Evolutionary conservation across 2,329 filamentous ascomycete species (phyloP).

Genomic region (Rhynchosporium graminicola): DNA sequence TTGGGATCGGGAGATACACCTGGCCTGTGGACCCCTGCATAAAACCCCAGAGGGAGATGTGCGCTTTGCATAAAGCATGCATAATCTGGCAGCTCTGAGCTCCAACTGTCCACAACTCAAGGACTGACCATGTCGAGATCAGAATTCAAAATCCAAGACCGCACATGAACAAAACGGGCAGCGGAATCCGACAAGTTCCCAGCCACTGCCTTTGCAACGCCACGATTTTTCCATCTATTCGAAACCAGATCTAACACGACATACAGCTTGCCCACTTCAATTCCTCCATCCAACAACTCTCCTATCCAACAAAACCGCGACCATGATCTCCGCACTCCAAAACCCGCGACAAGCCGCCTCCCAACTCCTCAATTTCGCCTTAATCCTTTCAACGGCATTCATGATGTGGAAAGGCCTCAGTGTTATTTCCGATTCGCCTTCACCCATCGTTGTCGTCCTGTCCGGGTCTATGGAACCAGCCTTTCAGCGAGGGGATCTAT

Average conservation of each 20-base stretch:
- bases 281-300: background rate
- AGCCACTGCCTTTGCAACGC: too few species aligned
- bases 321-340: slow-evolving; percentile 57
- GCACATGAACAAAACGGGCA: background rate
- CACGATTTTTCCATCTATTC: too few species aligned
- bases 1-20: too few species aligned
- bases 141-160: background rate
- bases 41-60: background rate
- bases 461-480: slow-evolving; percentile 63
- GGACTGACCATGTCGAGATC: too few species aligned
- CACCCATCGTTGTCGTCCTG: slow-evolving; percentile 61
- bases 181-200: too few species aligned
- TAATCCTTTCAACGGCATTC: slow-evolving; percentile 72
- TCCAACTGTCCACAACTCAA: slow-evolving; percentile 33
- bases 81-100: slow-evolving; percentile 19
- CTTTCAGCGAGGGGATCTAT: slow-evolving; percentile 59
- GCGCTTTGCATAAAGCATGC: slow-evolving; percentile 19
- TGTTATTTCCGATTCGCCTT: slow-evolving; percentile 60
- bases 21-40: background rate
- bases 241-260: too few species aligned
- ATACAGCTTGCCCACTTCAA: slow-evolving; percentile 17
- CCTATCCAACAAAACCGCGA: slow-evolving; percentile 5
- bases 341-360: slow-evolving; percentile 66
- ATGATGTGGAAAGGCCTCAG: slow-evolving; percentile 75
- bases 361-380: slow-evolving; percentile 71